Conservation (phyloP, 768 basidiomycete genomes). For the Phaeotremella fagi region DNA sequence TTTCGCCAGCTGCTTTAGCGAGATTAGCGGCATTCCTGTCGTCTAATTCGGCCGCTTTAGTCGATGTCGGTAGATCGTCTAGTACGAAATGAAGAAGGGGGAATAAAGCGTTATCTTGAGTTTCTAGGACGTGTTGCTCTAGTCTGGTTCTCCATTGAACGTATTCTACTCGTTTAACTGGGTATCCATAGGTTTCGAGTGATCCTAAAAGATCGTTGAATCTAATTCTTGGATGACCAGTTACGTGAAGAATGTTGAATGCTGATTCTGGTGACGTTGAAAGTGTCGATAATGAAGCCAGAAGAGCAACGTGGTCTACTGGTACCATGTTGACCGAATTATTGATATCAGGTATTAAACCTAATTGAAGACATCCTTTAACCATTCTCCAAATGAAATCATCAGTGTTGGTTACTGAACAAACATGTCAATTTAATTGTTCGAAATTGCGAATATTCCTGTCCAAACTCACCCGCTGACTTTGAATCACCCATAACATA, state of each 20-base stretch:
- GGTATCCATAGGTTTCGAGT: conserved; percentile 73
- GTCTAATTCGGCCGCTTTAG: conserved; percentile 85
- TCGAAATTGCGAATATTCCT: background rate
- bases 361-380: conserved; percentile 98
- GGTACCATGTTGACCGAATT: conserved; percentile 98
- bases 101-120: conserved; percentile 94
- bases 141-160: conserved; percentile 83
- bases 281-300: conserved; percentile 64
- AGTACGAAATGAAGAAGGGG: conserved; percentile 94
- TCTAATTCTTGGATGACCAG: conserved; percentile 76
- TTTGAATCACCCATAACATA: conserved; percentile 92
- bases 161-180: conserved; percentile 75
- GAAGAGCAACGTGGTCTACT: conserved; percentile 88
- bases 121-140: conserved; percentile 90
- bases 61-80: conserved; percentile 94
- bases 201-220: conserved; percentile 80
- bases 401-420: conserved; percentile 89
- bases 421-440: background rate
- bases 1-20: conserved; percentile 52
- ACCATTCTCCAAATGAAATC: conserved; percentile 98
- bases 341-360: conserved; percentile 92
- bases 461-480: conserved; percentile 64
- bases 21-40: conserved; percentile 75
- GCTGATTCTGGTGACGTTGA: conserved; percentile 52
- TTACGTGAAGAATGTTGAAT: conserved; percentile 59